A percentile compares a stretch with the other conserved stretches of the same genome.
phyloP scores from a whole-genome alignment of 2,329 filamentous ascomycete genomes.

The Microsporum audouinii region DNA sequence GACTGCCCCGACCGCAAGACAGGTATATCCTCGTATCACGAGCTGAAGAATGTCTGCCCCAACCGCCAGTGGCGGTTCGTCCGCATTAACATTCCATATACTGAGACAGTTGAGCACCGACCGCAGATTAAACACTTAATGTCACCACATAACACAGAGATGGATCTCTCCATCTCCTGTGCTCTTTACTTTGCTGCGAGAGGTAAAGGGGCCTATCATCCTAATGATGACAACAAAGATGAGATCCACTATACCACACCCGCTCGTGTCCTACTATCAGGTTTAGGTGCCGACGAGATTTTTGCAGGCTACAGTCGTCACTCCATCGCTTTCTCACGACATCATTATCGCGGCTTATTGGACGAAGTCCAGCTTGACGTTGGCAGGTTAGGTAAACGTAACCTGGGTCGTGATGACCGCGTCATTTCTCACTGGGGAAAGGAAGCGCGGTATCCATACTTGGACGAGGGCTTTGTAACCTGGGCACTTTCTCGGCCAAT shows the following conservation, averaged over 20 bases:
- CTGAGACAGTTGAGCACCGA: constrained; percentile 59
- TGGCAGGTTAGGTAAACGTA: constrained; percentile 75
- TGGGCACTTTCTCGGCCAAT: constrained; percentile 67
- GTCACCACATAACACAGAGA: constrained; percentile 89
- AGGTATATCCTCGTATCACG: constrained; percentile 65
- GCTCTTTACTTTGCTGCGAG: constrained; percentile 92
- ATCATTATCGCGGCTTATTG: constrained; percentile 59
- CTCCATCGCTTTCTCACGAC: constrained; percentile 58
- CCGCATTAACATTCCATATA: constrained; percentile 65
- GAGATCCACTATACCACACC: constrained; percentile 48
- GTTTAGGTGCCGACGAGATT: constrained; percentile 87
- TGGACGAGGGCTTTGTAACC: constrained; percentile 75
- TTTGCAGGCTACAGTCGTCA: constrained; percentile 91
- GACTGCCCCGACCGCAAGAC: constrained; percentile 83
- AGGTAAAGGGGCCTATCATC: constrained; percentile 46
- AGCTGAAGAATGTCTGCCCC: constrained; percentile 60
- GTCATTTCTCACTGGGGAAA: constrained; percentile 80
- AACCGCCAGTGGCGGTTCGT: constrained; percentile 71
- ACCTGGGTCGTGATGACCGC: constrained; percentile 85
- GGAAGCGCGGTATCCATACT: constrained; percentile 79
- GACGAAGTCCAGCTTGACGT: constrained; percentile 81
- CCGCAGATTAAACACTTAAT: constrained; percentile 63
- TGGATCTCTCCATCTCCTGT: constrained; percentile 90
- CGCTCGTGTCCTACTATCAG: constrained; percentile 77
- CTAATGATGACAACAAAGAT: constrained; percentile 20